Base-by-base conservation (phyloP, 169 alveolate species). In the Plasmodium malariae region DNA sequence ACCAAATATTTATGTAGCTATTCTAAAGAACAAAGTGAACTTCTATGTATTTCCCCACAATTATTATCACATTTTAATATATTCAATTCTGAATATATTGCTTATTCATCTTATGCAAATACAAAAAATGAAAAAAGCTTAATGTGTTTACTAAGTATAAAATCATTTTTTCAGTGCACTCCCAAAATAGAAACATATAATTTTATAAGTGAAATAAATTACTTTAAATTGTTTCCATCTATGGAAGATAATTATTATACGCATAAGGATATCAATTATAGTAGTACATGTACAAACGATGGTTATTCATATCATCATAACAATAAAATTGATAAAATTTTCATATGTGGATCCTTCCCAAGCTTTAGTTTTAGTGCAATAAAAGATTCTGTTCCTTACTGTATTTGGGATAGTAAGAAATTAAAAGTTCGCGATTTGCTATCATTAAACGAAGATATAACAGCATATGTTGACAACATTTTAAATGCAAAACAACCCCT, bases 321-420 rank as follows among this genome's bases (percentile, higher is more conserved):
- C 60, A 88, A 71, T 76, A 49, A 88, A 78, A 67, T 78, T 62
- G 89, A 88, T 73, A 88, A 88, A 67, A 87, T 74, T 87, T 74
- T 74, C 55, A 69, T 74, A 32, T 74, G 88, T 73, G 92, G 88
- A 21, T 62, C 80, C 1, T 63, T 49, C 30, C 88, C 88, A 34
- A 49, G 88, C 45, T 74, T 74, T 32, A 87, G 88, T 87, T 74
- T 74, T 87, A 68, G 69, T 48, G 43, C 88, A 68, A 59, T 78
- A 78, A 70, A 73, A 68, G 71, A 71, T 70, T 40, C 54, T 43
- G 74, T 70, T 59, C 74, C 89, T 21, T 70, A 73, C 40, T 78
- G 89, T 63, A 73, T 78, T 69, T 69, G 89, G 89, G 89, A 70
- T 48, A 88, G 89, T 67, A 70, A 88, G 43, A 88, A 88, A 40